Percentiles rank a stretch among this genome's conserved stretches.
Evolutionary conservation across 176 grass and related monocot species (phyloP).

Genomic region (Juncus inflexus): DNA sequence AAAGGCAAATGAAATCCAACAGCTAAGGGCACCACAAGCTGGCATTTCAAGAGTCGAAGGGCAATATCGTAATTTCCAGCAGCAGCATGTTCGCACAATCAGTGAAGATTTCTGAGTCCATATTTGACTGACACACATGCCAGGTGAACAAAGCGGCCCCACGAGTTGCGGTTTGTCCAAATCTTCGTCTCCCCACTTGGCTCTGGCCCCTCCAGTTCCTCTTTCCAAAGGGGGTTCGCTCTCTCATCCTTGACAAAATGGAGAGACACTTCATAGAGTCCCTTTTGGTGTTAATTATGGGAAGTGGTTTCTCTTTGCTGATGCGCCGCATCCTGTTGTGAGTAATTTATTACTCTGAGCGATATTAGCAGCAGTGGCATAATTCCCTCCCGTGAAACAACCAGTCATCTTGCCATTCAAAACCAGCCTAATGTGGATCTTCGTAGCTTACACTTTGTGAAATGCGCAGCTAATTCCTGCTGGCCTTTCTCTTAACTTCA

Average conservation of each 20-base stretch:
- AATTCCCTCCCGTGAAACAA: slow-evolving; percentile 67
- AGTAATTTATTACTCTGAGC: too few species aligned
- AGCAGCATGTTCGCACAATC: slow-evolving; percentile 78
- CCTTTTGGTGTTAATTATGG: too few species aligned
- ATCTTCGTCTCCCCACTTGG: too few species aligned
- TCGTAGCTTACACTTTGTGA: slow-evolving; percentile 85
- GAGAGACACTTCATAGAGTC: too few species aligned
- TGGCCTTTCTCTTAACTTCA: slow-evolving; percentile 86
- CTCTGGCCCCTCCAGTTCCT: too few species aligned
- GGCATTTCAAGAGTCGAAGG: slow-evolving; percentile 77
- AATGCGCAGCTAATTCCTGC: slow-evolving; percentile 73
- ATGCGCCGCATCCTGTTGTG: too few species aligned
- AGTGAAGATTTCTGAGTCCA: slow-evolving; percentile 98
- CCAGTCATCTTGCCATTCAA: slow-evolving; percentile 64
- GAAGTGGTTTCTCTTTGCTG: too few species aligned
- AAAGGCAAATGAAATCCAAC: slow-evolving; percentile 94
- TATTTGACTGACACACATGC: slow-evolving; percentile 88
- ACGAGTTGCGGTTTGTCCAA: slow-evolving; percentile 27
- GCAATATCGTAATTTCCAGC: slow-evolving; percentile 92
- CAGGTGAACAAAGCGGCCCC: slow-evolving; percentile 56
- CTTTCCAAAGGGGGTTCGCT: too few species aligned
- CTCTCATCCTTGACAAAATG: too few species aligned
- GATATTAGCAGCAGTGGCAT: slow-evolving; percentile 72
- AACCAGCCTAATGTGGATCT: slow-evolving; percentile 72
- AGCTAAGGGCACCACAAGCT: slow-evolving; percentile 72